Evolutionary conservation across 202 grass and related monocot species (phyloP), one percentile per base, ranked within the genome.

Genomic region (Eragrostis tef): DNA sequence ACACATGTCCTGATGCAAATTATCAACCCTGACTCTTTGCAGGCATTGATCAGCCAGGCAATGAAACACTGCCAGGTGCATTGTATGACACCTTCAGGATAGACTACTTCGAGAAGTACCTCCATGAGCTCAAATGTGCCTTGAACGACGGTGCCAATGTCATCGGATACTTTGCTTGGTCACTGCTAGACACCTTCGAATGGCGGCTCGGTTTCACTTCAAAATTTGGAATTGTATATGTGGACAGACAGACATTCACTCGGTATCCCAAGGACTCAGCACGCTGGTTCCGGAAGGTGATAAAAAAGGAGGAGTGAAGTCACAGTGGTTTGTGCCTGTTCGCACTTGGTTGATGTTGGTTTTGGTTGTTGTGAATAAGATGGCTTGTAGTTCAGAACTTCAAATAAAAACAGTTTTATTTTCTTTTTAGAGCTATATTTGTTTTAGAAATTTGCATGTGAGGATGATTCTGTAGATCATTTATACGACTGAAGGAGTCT

Each of bases 21-120:
- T 24, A 11, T 73, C 46, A 63, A 74, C 24, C 5, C 13, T 34
- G 36, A 21, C 3, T 10, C 9, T 86, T 21, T 43, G 43, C 73
- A 97, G 93, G 94, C 29, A 80, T 97, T 67, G 94, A 91, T 60
- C 89, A 97, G 70, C 36, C 91, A 0, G 94, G 89, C 24, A 85
- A 79, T 15, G 77, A 85, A 17, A 83, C 79, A 7, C 83, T 91
- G 19, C 84, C 88, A 2, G 44, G 14, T 2, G 94, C 84, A 3
- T 73, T 97, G 59, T 78, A 93, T 22, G 94, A 94, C 67, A 77
- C 24, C 0, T 88, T 75, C 49, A 92, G 89, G 87, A 87, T 97
- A 27, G 80, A 91, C 24, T 97, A 88, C 80, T 92, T 89, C 41
- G 83, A 80, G 22, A 80, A 69, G 39, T 93, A 93, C 73, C 85